Evolutionary conservation across 805 yeast genomes (phyloP), one percentile per base, ranked within the genome.

Genomic region (Ogataea kodamae): DNA sequence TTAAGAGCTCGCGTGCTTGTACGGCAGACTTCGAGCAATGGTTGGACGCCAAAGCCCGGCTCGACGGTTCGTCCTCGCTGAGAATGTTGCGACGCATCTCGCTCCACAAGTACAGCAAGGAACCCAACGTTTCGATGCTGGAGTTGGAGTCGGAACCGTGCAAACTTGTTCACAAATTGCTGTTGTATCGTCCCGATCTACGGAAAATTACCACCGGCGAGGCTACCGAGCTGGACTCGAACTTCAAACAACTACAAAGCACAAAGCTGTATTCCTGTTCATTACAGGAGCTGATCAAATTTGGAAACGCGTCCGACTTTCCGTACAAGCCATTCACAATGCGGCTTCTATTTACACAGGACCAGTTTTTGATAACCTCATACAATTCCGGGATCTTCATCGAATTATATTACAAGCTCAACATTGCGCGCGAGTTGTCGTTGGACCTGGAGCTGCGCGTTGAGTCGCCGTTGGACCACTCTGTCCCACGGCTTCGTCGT

Each of bases 261-360:
- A 20, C 28, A 2, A 11, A 28, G 5, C 20, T 45, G 4, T 32
- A 37, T 28, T 33, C 55, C 3, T 51, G 40, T 22, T 57, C 63
- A 5, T 32, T 60, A 22, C 64, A 60, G 37, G 59, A 59, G 21
- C 31, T 59, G 9, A 28, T 49, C 4, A 42, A 43, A 22, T 57
- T 52, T 35, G 65, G 65, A 9, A 55, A 49, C 28, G 65, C 64
- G 5, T 25, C 53, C 3, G 65, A 60, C 32, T 51, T 34, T 18
- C 43, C 37, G 3, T 23, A 16, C 7, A 51, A 45, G 30, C 62
- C 65, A 9, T 60, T 57, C 42, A 47, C 62, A 2, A 30, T 59
- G 15, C 35, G 65, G 10, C 30, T 59, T 9, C 33, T 51, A 13
- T 50, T 58, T 34, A 52, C 61, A 6, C 39, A 35, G 11, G 54